Conservation (phyloP, 768 basidiomycete genomes). For the Pulveroboletus sp. region DNA sequence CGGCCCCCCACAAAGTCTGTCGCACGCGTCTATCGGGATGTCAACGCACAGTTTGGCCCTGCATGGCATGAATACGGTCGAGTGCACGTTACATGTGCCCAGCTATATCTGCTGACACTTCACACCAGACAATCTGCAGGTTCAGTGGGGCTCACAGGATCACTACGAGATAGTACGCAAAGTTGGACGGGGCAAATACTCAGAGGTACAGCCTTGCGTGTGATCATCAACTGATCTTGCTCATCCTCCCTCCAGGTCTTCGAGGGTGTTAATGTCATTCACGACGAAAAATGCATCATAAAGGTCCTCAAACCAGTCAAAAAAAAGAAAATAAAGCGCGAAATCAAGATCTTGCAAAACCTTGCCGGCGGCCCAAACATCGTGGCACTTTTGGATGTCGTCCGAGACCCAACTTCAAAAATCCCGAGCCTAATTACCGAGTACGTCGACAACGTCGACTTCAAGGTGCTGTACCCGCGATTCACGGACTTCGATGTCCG, state of each 20-base stretch:
- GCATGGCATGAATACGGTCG: conserved; percentile 96
- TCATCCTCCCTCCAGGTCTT: conserved; percentile 57
- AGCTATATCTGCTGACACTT: conserved; percentile 12
- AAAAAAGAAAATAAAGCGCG: conserved; percentile 99
- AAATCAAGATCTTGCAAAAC: conserved; percentile 97
- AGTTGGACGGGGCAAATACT: conserved; percentile 93
- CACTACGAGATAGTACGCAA: conserved; percentile 98
- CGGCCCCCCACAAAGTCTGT: conserved; percentile 72
- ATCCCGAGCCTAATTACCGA: conserved; percentile 96
- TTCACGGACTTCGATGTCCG: conserved; percentile 95
- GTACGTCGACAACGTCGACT: conserved; percentile 97
- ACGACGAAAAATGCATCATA: conserved; percentile 94
- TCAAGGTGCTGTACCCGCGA: conserved; percentile 92
- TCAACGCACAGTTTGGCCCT: conserved; percentile 81
- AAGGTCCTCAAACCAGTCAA: conserved; percentile 99
- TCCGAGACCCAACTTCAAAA: conserved; percentile 92
- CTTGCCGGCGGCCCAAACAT: conserved; percentile 94
- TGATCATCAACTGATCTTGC: conserved; percentile 12
- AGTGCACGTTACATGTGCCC: conserved; percentile 14
- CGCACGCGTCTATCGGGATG: conserved; percentile 82
- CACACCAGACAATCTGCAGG: conserved; percentile 80
- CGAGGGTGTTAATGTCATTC: conserved; percentile 87
- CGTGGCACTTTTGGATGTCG: conserved; percentile 89
- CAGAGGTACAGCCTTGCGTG: conserved; percentile 55
- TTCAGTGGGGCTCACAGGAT: conserved; percentile 97